Evolutionary conservation across 768 basidiomycete species (phyloP).

Genomic region (Rhizopogon vesiculosus): DNA sequence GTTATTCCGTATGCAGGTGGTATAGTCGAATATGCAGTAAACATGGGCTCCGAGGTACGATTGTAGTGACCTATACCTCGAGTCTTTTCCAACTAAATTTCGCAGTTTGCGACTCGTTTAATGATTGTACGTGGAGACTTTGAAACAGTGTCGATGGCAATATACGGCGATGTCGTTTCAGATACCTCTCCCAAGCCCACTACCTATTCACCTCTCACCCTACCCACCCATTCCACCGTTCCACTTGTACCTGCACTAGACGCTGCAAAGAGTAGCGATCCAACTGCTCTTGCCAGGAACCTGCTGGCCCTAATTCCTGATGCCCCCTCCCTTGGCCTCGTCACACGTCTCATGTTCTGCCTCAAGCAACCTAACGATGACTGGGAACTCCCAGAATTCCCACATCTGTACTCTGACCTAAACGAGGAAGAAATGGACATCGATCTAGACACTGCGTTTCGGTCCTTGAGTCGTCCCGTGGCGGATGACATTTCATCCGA

Average conservation of each 20-base stretch:
- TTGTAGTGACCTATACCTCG: not conserved
- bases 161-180: slow-evolving; percentile 49
- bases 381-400: slow-evolving; percentile 73
- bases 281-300: slow-evolving; percentile 55
- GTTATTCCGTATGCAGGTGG: slow-evolving; percentile 69
- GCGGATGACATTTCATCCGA: slow-evolving; percentile 51
- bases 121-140: slow-evolving; percentile 82
- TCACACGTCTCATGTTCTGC: slow-evolving; percentile 73
- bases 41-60: slow-evolving; percentile 67
- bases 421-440: slow-evolving; percentile 45
- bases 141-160: slow-evolving; percentile 57
- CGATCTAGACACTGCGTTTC: slow-evolving; percentile 54
- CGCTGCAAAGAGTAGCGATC: slow-evolving; percentile 54
- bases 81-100: slow-evolving; percentile 1
- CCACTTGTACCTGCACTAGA: slow-evolving; percentile 52
- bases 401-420: slow-evolving; percentile 63
- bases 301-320: slow-evolving; percentile 59
- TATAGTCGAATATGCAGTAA: slow-evolving; percentile 57
- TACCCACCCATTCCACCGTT: slow-evolving; percentile 30
- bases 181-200: slow-evolving; percentile 34
- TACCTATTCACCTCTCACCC: slow-evolving; percentile 37
- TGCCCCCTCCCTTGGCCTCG: slow-evolving; percentile 57
- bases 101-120: slow-evolving; percentile 66
- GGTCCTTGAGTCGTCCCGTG: slow-evolving; percentile 52
- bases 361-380: slow-evolving; percentile 76